Base-by-base conservation (phyloP, 2,329 filamentous ascomycete species). In the Dactylella cylindrospora region DNA sequence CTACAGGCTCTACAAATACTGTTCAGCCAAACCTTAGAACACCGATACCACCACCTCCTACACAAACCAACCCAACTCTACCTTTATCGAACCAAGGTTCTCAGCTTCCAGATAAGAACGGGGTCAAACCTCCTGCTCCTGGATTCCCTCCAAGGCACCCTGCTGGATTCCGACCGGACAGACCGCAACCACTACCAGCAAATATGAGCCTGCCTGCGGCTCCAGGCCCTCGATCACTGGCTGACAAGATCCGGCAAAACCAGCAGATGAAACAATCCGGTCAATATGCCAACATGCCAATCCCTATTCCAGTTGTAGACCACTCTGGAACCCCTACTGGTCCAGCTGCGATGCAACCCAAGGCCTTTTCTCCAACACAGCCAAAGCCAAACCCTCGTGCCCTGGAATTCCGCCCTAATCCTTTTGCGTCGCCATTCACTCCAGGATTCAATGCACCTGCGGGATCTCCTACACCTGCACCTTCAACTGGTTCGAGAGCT, bases 331-430 rank as follows among this genome's bases (percentile, higher is more conserved):
- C 81, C 20, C 86, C 88, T 12, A 86, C 84, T 17, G 88, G 86
- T 0, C 87, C 90, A 35, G 79, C 84, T 9, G 66, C 67, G 15
- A 67, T 67, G 44, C 60, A 65, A 39, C 54, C 57, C 47, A 67
- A 66, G 28, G 55, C 66, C 4, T 65, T 64, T 38, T 64, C 74
- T 0, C 80, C 80, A 4, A 77, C 75, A 13, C 70, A 72, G 1
- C 77, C 79, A 3, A 78, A 86, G 66, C 93, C 91, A 13, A 94
- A 85, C 68, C 84, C 88, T 3, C 85, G 85, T 64, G 90, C 90
- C 0, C 80, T 81, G 36, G 79, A 85, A 1, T 97, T 98, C 74
- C 91, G 84, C 67, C 91, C 87, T 3, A 87, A 49, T 26, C 57
- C 53, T 12, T 66, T 66, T 33, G 67, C 65, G 5, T 53, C 67